Evolutionary conservation across 2,329 filamentous ascomycete genomes (phyloP).

Genomic region (Aspergillus tamarii): DNA sequence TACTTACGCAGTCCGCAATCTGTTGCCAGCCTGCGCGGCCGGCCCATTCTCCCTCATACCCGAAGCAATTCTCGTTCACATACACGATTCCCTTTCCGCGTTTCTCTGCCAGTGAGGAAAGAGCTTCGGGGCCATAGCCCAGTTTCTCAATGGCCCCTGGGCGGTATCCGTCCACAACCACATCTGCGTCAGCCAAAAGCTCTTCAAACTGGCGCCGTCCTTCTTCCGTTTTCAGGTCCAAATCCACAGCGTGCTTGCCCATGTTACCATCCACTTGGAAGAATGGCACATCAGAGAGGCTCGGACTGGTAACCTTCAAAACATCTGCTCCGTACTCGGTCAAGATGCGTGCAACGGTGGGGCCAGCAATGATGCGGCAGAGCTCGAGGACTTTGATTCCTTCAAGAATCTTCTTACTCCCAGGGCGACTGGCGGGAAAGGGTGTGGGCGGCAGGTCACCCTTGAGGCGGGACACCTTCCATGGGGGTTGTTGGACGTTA

Average conservation of each 20-base stretch:
- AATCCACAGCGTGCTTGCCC: conserved; percentile 67
- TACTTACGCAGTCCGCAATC: conserved; percentile 66
- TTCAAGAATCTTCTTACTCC: conserved; percentile 41
- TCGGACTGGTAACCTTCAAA: conserved; percentile 69
- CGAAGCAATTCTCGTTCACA: conserved; percentile 72
- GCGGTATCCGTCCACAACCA: conserved; percentile 71
- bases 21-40: conserved; percentile 70
- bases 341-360: conserved; percentile 68
- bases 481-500: conserved; percentile 40
- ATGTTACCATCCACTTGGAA: conserved; percentile 74
- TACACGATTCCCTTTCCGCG: conserved; percentile 68
- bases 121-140: conserved; percentile 63
- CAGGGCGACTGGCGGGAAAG: conserved; percentile 35
- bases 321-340: conserved; percentile 74
- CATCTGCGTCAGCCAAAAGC: conserved; percentile 65
- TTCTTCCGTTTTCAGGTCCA: conserved; percentile 62
- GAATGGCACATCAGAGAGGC: conserved; percentile 71
- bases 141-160: conserved; percentile 66
- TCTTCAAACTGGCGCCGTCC: conserved; percentile 61
- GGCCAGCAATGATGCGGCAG: conserved; percentile 74
- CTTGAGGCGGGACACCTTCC: conserved; percentile 37
- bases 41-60: conserved; percentile 65
- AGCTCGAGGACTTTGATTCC: conserved; percentile 74
- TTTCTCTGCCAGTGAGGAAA: conserved; percentile 56
- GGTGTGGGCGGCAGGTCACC: conserved; percentile 32